phyloP scores from a whole-genome alignment of 2,329 filamentous ascomycete species.

The Macrophomina tecta region DNA sequence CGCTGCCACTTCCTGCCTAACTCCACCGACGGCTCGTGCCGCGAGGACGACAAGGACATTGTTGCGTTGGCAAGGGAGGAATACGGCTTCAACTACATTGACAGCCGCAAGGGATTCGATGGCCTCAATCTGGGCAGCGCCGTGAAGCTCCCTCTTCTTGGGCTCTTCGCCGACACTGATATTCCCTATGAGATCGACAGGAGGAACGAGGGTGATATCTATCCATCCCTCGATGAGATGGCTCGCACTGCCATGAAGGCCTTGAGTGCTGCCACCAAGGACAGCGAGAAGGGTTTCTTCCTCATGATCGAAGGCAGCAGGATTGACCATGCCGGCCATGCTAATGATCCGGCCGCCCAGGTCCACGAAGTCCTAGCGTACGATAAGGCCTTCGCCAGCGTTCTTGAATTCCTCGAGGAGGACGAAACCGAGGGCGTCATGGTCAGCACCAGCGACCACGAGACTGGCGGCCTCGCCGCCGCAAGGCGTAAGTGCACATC shows the following conservation, averaged over 20 bases:
- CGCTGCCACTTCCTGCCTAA: slow-evolving; percentile 93
- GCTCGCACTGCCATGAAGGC: slow-evolving; percentile 79
- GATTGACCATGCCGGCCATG: slow-evolving; percentile 88
- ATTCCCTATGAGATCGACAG: slow-evolving; percentile 96
- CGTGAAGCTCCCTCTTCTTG: slow-evolving; percentile 80
- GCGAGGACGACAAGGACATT: slow-evolving; percentile 78
- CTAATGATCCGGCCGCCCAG: slow-evolving; percentile 62
- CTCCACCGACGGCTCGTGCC: slow-evolving; percentile 78
- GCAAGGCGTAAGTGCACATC: slow-evolving; percentile 68
- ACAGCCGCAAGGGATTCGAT: slow-evolving; percentile 77
- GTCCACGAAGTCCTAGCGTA: slow-evolving; percentile 91
- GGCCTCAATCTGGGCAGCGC: slow-evolving; percentile 69
- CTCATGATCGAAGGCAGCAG: slow-evolving; percentile 97
- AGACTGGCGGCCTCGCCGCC: slow-evolving; percentile 86
- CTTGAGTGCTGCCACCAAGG: slow-evolving; percentile 78
- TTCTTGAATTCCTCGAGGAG: slow-evolving; percentile 81
- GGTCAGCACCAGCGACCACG: slow-evolving; percentile 92
- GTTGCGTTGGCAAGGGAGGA: slow-evolving; percentile 74
- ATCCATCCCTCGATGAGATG: slow-evolving; percentile 93
- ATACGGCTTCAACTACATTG: slow-evolving; percentile 76
- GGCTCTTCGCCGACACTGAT: slow-evolving; percentile 80
- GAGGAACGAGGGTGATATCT: slow-evolving; percentile 75
- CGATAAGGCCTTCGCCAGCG: slow-evolving; percentile 81
- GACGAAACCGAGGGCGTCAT: slow-evolving; percentile 78
- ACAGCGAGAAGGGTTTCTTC: slow-evolving; percentile 93